phyloP scores from a whole-genome alignment of 176 grass and related monocot species.

The Pontederia paniculata region DNA sequence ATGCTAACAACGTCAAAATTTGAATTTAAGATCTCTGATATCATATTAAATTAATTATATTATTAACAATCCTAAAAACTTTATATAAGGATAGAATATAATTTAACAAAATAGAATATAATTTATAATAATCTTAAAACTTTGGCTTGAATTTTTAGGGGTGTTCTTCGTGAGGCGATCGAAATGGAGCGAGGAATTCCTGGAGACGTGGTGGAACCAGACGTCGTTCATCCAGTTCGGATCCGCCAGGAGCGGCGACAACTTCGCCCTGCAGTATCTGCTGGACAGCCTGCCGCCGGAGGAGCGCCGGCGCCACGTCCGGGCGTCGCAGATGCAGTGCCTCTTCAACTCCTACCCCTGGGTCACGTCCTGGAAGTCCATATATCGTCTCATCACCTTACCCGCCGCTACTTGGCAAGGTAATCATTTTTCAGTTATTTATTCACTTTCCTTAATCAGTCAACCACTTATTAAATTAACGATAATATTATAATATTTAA shows the following conservation, averaged over 20 bases:
- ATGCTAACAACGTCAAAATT: too few species aligned
- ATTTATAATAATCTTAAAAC: too few species aligned
- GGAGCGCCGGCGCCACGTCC: constrained; percentile 45
- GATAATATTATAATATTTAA: too few species aligned
- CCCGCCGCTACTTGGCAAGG: constrained; percentile 63
- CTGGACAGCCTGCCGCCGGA: constrained; percentile 34
- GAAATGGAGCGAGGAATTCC: constrained; percentile 52
- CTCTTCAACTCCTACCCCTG: constrained; percentile 96
- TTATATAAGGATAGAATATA: too few species aligned
- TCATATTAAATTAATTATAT: too few species aligned
- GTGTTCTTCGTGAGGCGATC: constrained; percentile 72
- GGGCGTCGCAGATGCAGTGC: constrained; percentile 62
- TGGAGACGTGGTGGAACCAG: constrained; percentile 80
- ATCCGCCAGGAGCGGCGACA: constrained; percentile 75
- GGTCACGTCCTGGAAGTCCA: constrained; percentile 36
- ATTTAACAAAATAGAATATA: too few species aligned
- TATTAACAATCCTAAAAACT: too few species aligned
- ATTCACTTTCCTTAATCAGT: too few species aligned
- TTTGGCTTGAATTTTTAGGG: too few species aligned
- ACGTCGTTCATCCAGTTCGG: constrained; percentile 71
- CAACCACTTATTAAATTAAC: too few species aligned
- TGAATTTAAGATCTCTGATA: too few species aligned
- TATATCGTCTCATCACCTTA: constrained; percentile 35
- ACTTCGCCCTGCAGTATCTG: constrained; percentile 53
- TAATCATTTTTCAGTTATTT: constrained; percentile 18